These are phyloP conservation scores for Lecanicillium sp. DNA, from an alignment of 2,329 filamentous ascomycete species.

Conservation along the genomic window DNA sequence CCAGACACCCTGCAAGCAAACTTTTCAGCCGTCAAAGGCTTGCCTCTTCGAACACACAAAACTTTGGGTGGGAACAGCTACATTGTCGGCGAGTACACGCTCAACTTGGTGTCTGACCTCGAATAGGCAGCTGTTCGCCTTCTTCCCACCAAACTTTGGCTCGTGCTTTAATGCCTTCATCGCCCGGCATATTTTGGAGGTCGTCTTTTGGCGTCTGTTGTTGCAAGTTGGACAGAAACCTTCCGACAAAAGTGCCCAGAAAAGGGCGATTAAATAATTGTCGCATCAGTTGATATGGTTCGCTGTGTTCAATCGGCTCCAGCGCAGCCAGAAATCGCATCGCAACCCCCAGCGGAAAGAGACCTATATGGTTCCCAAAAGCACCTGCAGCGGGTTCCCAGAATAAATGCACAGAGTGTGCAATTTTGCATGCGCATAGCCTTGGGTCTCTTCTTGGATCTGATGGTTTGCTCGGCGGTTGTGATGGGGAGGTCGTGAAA, in stretches of 20 bases:
- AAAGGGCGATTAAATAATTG: constrained; percentile 10
- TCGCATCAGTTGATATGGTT: constrained; percentile 9
- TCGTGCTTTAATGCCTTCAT: constrained; percentile 2
- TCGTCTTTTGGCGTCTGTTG: neutral
- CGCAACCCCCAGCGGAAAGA: constrained; percentile 10
- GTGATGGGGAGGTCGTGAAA: neutral
- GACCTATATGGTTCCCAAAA: constrained; percentile 7
- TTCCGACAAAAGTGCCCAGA: constrained; percentile 8
- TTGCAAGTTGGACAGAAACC: constrained; percentile 8
- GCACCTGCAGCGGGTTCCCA: constrained; percentile 9
- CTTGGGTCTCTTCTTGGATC: constrained; percentile 1
- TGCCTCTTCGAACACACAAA: too few relatives aligned
- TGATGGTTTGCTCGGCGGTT: too few relatives aligned
- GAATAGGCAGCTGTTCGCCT: too few relatives aligned
- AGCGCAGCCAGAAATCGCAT: constrained; percentile 10
- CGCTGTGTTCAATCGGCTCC: constrained; percentile 8
- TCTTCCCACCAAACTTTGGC: constrained; percentile 2
- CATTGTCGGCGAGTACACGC: too few relatives aligned
- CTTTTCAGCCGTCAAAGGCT: too few relatives aligned
- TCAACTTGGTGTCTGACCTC: too few relatives aligned
- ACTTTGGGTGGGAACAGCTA: too few relatives aligned
- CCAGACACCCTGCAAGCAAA: too few relatives aligned
- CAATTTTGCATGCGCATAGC: constrained; percentile 12
- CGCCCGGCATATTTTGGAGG: constrained; percentile 2
- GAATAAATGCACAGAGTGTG: constrained; percentile 10